A percentile compares a stretch with the other conserved stretches of the same genome.
Conservation (phyloP, 768 basidiomycete species). For the Boletus rubescentipes region DNA sequence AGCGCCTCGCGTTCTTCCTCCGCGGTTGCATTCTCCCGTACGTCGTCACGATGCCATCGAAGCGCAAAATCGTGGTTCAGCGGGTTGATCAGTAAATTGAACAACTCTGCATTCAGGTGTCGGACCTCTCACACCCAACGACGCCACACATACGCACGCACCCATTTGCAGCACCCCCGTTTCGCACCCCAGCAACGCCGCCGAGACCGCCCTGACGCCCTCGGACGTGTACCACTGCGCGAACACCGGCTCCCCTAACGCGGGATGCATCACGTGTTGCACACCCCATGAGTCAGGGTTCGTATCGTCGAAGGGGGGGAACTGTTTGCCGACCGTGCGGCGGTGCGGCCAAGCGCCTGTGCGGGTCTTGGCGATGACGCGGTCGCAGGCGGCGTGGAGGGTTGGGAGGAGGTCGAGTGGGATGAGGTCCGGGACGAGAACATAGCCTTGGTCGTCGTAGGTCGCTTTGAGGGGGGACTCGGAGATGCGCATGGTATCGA, state of each 20-base stretch:
- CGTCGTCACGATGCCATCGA: conserved; percentile 80
- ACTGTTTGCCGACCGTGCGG: conserved; percentile 75
- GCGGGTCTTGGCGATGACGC: conserved; percentile 53
- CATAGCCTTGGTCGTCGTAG: conserved; percentile 67
- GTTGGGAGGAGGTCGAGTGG: conserved; percentile 35
- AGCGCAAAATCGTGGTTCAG: conserved; percentile 62
- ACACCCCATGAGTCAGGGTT: conserved; percentile 77
- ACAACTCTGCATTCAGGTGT: conserved; percentile 45
- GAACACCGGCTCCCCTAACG: conserved; percentile 57
- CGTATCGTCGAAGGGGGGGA: conserved; percentile 63
- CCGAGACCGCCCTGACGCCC: conserved; percentile 42
- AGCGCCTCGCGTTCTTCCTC: conserved; percentile 64
- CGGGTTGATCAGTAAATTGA: conserved; percentile 77
- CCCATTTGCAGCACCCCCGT: conserved; percentile 70
- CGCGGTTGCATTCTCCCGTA: conserved; percentile 52
- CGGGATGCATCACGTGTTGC: conserved; percentile 81
- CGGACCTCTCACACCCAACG: too few species aligned
- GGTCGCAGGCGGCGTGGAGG: conserved; percentile 51
- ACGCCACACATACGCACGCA: conserved; percentile 34
- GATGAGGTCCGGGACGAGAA: conserved; percentile 59
- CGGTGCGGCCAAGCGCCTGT: conserved; percentile 61
- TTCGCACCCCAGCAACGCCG: conserved; percentile 53
- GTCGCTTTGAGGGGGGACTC: conserved; percentile 37
- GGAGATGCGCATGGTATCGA: neutral
- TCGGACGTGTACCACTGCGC: conserved; percentile 67